phyloP scores from a whole-genome alignment of 2,329 filamentous ascomycete genomes.

The Parastagonospora nodorum region DNA sequence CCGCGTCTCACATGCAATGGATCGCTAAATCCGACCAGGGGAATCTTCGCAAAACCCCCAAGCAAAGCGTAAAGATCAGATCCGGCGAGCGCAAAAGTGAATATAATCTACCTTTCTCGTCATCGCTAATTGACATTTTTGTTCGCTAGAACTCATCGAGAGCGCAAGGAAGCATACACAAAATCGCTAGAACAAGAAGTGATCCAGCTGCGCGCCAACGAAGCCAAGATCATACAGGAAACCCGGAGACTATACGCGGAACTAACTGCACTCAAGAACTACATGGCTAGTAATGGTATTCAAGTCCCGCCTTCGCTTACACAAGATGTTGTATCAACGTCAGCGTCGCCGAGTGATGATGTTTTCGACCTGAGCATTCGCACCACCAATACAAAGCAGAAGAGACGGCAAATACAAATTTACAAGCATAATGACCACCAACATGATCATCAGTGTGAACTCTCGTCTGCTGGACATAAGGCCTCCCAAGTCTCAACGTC shows the following conservation, averaged over 20 bases:
- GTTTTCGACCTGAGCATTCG: not conserved
- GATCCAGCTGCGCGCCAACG: constrained; percentile 35
- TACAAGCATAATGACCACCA: no score
- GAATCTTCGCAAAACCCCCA: constrained; percentile 1
- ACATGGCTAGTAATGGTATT: constrained; percentile 26
- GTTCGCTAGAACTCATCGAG: constrained; percentile 32
- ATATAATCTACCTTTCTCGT: not conserved
- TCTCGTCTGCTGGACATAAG: no score
- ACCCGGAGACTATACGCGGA: constrained; percentile 28
- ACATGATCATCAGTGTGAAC: no score
- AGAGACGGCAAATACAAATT: no score
- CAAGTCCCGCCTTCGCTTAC: constrained; percentile 1
- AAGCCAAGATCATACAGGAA: constrained; percentile 35
- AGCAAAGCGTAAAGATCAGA: constrained; percentile 42
- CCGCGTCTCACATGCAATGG: not conserved
- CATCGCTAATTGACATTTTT: not conserved
- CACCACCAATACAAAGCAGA: no score
- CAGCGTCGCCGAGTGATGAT: not conserved
- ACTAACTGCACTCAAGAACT: constrained; percentile 23
- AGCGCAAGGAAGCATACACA: constrained; percentile 42
- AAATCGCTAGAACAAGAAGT: constrained; percentile 36
- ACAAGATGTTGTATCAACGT: not conserved
- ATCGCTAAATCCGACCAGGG: not conserved
- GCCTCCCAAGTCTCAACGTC: no score
- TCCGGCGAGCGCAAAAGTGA: constrained; percentile 44